Evolutionary conservation across 495 filamentous ascomycete genomes (phyloP).

Genomic region (Trichoderma virens): DNA sequence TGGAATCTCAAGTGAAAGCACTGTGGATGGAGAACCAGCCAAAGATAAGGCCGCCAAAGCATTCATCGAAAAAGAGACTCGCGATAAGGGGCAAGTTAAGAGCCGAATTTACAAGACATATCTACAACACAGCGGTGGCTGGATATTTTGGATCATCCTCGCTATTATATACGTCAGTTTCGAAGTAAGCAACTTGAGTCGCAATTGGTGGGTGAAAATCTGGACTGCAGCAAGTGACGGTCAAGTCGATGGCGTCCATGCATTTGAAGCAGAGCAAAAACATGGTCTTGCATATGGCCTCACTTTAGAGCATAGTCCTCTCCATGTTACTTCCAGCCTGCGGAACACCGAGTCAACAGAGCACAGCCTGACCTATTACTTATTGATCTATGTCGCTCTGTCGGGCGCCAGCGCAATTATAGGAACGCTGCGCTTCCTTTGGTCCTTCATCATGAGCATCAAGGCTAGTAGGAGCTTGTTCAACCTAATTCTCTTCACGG

Average conservation of each 20-base stretch:
- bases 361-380: conserved; percentile 48
- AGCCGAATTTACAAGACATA: conserved; percentile 56
- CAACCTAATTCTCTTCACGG: conserved; percentile 50
- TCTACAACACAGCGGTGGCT: conserved; percentile 57
- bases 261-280: conserved; percentile 18
- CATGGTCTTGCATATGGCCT: conserved; percentile 24
- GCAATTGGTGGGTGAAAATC: conserved; percentile 62
- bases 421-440: conserved; percentile 50
- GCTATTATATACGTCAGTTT: conserved; percentile 42
- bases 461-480: conserved; percentile 59
- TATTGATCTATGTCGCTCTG: conserved; percentile 58
- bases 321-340: conserved; percentile 20
- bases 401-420: conserved; percentile 48
- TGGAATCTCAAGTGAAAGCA: neutral
- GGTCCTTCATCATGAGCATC: conserved; percentile 52
- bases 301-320: conserved; percentile 31
- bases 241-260: neutral
- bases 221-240: conserved; percentile 45
- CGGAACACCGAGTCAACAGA: conserved; percentile 11
- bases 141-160: conserved; percentile 51
- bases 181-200: conserved; percentile 19
- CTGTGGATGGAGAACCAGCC: conserved; percentile 22
- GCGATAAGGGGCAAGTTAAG: conserved; percentile 59
- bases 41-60: conserved; percentile 43
- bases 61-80: conserved; percentile 67